These are phyloP conservation scores for Myriosclerotinia scirpicola DNA, from an alignment of 2,329 filamentous ascomycete species.

Conservation along the genomic window DNA sequence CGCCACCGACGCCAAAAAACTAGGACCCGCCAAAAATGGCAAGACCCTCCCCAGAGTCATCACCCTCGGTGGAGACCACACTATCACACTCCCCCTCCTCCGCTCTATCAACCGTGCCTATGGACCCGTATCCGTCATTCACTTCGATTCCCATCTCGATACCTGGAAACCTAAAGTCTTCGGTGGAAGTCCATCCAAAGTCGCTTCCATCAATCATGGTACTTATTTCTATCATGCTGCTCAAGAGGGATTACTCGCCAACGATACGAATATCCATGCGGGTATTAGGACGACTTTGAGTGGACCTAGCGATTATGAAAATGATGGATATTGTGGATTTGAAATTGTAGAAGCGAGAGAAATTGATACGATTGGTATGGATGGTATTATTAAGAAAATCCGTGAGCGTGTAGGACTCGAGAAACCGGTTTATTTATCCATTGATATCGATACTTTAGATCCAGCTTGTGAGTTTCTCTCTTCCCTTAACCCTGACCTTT, in stretches of 20 bases:
- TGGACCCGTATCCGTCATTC: conserved; percentile 60
- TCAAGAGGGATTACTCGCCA: conserved; percentile 73
- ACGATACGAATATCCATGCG: conserved; percentile 84
- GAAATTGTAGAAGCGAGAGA: conserved; percentile 76
- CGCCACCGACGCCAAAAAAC: conserved; percentile 64
- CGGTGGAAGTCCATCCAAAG: conserved; percentile 73
- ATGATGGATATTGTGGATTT: conserved; percentile 83
- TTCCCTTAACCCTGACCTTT: neutral
- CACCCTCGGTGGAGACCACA: conserved; percentile 68
- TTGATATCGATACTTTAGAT: conserved; percentile 87
- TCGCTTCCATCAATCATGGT: conserved; percentile 79
- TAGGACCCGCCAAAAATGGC: conserved; percentile 68
- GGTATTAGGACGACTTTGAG: conserved; percentile 82
- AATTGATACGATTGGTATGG: conserved; percentile 66
- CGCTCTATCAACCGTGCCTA: conserved; percentile 61
- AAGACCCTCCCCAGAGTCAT: conserved; percentile 79
- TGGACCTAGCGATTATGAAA: conserved; percentile 77
- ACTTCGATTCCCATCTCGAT: conserved; percentile 65
- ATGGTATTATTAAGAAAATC: conserved; percentile 78
- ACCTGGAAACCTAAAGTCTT: conserved; percentile 86
- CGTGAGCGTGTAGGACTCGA: conserved; percentile 70
- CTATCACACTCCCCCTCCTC: conserved; percentile 60
- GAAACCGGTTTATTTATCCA: conserved; percentile 75
- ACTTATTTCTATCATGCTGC: conserved; percentile 86
- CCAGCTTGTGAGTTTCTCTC: conserved; percentile 62